Percentiles rank a stretch among this genome's conserved stretches.
These are phyloP conservation scores for Boletus sp. DNA, from an alignment of 1,284 basidiomycete species.

Conservation along the genomic window DNA sequence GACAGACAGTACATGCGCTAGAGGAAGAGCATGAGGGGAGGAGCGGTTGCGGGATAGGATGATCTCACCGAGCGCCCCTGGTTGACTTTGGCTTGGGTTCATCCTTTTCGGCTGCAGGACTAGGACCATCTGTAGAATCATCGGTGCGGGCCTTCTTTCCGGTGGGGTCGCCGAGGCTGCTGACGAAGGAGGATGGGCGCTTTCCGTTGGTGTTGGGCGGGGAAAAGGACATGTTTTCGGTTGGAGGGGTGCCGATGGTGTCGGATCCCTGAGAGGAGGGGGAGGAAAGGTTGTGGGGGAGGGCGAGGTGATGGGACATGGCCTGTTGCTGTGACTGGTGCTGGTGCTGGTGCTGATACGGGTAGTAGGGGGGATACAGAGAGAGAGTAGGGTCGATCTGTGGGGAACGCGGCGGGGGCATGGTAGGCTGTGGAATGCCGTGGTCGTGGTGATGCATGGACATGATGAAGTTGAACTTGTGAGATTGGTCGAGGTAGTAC, in stretches of 20 bases:
- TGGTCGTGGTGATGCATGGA: slow-evolving; percentile 41
- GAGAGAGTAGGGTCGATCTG: slow-evolving; percentile 64
- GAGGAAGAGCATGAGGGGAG: slow-evolving; percentile 8
- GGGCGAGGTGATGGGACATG: slow-evolving; percentile 46
- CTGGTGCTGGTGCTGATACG: slow-evolving; percentile 46
- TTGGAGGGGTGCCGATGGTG: slow-evolving; percentile 67
- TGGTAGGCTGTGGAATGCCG: slow-evolving; percentile 39
- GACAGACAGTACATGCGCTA: slow-evolving; percentile 92
- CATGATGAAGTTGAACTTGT: slow-evolving; percentile 23
- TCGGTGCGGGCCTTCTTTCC: slow-evolving; percentile 63
- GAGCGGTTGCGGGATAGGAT: not conserved
- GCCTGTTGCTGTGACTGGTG: slow-evolving; percentile 39
- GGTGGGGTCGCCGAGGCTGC: slow-evolving; percentile 41
- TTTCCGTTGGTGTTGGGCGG: slow-evolving; percentile 60
- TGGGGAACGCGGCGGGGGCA: slow-evolving; percentile 58
- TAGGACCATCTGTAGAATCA: slow-evolving; percentile 45
- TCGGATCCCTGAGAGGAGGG: slow-evolving; percentile 78
- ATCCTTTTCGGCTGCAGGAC: slow-evolving; percentile 58
- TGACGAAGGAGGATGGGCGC: slow-evolving; percentile 54
- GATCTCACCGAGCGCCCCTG: slow-evolving; percentile 74
- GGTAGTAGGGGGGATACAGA: slow-evolving; percentile 59
- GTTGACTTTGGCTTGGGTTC: slow-evolving; percentile 82
- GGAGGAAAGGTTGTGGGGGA: slow-evolving; percentile 51
- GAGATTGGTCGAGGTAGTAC: slow-evolving; percentile 14
- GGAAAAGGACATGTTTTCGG: slow-evolving; percentile 54